A percentile compares a stretch with the other conserved stretches of the same genome.
phyloP scores from a whole-genome alignment of 2,329 filamentous ascomycete genomes.

The Setomelanomma holmii region DNA sequence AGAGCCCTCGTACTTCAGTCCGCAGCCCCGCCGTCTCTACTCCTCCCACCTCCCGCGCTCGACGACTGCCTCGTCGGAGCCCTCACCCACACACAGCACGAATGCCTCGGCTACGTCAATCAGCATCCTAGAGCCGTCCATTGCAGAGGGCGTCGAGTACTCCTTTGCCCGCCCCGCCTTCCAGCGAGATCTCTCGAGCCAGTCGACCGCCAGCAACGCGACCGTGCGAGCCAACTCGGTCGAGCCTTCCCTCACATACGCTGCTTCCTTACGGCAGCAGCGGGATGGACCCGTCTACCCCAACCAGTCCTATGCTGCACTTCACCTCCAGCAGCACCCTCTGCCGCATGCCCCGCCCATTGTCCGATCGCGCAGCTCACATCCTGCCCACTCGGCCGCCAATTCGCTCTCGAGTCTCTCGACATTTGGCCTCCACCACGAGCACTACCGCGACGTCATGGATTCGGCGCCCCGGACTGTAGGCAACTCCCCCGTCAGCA shows the following conservation, averaged over 20 bases:
- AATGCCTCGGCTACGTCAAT: conserved; percentile 37
- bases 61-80: conserved; percentile 35
- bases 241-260: conserved; percentile 28
- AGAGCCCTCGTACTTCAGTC: conserved; percentile 49
- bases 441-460: conserved; percentile 42
- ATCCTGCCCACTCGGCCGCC: conserved; percentile 50
- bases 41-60: conserved; percentile 39
- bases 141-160: background rate
- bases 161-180: conserved; percentile 45
- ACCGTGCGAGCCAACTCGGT: conserved; percentile 48
- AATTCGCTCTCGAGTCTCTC: conserved; percentile 51
- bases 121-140: conserved; percentile 8
- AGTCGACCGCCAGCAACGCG: conserved; percentile 46
- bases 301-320: conserved; percentile 58
- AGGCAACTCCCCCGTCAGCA: conserved; percentile 56
- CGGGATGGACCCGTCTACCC: conserved; percentile 52
- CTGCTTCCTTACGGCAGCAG: conserved; percentile 21
- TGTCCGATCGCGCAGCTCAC: conserved; percentile 51
- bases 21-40: conserved; percentile 47
- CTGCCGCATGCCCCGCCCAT: conserved; percentile 45
- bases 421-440: conserved; percentile 47
- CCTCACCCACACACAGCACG: conserved; percentile 40
- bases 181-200: conserved; percentile 49
- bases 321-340: conserved; percentile 57
- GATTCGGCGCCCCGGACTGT: conserved; percentile 52